Evolutionary conservation across 345 rosid species (phyloP), one percentile per base, ranked within the genome.

Genomic region (Eucalyptus regnans): DNA sequence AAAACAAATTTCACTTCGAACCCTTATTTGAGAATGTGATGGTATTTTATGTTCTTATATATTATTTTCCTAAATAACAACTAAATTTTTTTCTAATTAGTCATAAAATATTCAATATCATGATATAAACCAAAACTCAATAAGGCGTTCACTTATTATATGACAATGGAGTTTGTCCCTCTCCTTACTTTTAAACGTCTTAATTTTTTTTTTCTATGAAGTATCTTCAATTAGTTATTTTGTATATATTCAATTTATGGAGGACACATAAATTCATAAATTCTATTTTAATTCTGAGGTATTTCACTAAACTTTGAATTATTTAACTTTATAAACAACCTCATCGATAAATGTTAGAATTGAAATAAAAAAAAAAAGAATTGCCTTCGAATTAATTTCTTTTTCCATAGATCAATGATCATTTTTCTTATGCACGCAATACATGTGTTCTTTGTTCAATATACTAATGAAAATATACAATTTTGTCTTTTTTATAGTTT

Each of bases 21-120:
- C 3, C 49, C 11, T 46, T 3, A 46, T 3, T 46, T 46, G 3
- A 46, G 3, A 9, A 46, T 1, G 1, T 51, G 4, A 51, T 16
- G 54, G 7, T 51, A 51, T 1, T 51, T 51, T 51, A 16, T 51
- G 22, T 1, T 7, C 1, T 51, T 16, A 51, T 51, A 5, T 43
- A 6, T 5, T 5, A 51, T 51, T 51, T 51, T 51, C 54, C 8
- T 51, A 51, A 51, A 51, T 51, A 51, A 51, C 1, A 31, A 17
- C 11, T 66, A 66, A 31, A 66, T 15, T 4, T 14, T n/a, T 66
- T 0, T 66, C 22, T 18, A 16, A 8, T 8, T 5, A 68, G 80
- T 31, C 12, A 33, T 64, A n/a, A 13, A n/a, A 29, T 62, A 62
- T 51, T 51, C 8, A 51, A 54, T 54, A 22, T 54, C 60, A 54